These are phyloP conservation scores for Salix udensis DNA, from an alignment of 345 rosid species.

Conservation along the genomic window DNA sequence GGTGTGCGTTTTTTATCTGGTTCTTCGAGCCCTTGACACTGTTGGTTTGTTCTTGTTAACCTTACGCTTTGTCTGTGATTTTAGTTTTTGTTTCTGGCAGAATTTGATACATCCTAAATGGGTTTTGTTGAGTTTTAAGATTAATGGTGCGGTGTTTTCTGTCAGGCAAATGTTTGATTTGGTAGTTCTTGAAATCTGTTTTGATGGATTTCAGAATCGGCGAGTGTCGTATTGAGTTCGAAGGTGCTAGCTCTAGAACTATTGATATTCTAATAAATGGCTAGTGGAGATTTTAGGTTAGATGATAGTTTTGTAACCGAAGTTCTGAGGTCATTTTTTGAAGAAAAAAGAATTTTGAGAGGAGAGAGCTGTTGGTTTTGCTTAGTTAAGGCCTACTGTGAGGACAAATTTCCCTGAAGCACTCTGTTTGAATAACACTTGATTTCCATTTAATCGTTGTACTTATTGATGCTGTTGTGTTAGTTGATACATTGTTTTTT, in stretches of 20 bases:
- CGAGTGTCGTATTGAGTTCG: neutral
- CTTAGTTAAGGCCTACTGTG: neutral
- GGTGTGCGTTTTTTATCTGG: constrained; percentile 92
- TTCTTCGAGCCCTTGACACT: constrained; percentile 94
- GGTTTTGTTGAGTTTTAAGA: neutral
- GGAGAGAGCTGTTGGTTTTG: neutral
- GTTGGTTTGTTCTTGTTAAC: constrained; percentile 56
- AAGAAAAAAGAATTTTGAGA: neutral
- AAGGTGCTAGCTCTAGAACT: neutral
- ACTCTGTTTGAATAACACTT: neutral
- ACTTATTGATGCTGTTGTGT: neutral
- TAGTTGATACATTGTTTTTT: neutral
- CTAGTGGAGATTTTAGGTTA: neutral
- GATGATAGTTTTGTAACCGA: neutral
- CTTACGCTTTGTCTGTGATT: neutral
- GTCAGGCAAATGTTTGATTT: neutral
- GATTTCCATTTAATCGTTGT: neutral
- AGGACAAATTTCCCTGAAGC: neutral
- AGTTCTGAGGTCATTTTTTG: neutral
- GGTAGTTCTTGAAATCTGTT: neutral
- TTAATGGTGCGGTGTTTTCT: neutral
- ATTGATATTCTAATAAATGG: neutral
- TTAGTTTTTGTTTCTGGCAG: neutral
- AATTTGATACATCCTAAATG: neutral
- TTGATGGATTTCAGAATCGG: neutral